Base-by-base conservation (phyloP, 2,329 filamentous ascomycete species). In the Magnaporthiopsis incrustans region DNA sequence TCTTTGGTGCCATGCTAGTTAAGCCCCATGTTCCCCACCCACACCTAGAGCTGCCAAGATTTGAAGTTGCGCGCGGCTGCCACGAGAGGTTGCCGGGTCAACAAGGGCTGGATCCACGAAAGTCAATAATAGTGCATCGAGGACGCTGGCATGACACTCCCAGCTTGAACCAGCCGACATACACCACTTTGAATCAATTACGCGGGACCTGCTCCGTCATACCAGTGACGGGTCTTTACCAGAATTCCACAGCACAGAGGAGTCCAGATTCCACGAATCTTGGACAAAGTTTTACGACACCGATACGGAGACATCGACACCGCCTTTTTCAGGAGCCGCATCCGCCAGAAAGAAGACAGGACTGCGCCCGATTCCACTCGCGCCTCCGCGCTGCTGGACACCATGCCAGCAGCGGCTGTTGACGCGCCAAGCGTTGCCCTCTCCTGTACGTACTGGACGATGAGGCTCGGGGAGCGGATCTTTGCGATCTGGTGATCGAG, bases 391-490 rank as follows among this genome's bases (percentile, higher is more conserved):
- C 62, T 63, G 62, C 62, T 63, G 62, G 62, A 60, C 57, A 25
- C n/a, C 57, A 63, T 63, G 62, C 62, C 62, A 58, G 62, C 62
- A 63, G 62, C 57, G 33, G 58, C 35, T 32, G 59, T 59, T 38
- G 62, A 63, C 25, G 62, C 32, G 57, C 62, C 62, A 14, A 63
- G 7, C 27, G 62, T 63, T 15, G 62, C 57, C 35, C 57, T 63
- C 26, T 63, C 62, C 22, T 63, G 62, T 63, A 44, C 25, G 62
- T 63, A n/a, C 26, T 18, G 11, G 22, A 26, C n/a, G 7, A 33
- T 32, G 14, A 12, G n/a, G 27, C 15, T 14, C 35, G 11, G 25
- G 18, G 11, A 11, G 44, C 30, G 11, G 26, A 22, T n/a, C 27
- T n/a, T 18, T 22, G 8, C 44, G 38, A 38, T 30, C 6, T 14